These are phyloP conservation scores for Colletotrichum sp. DNA, from an alignment of 2,329 filamentous ascomycete genomes.

Conservation along the genomic window DNA sequence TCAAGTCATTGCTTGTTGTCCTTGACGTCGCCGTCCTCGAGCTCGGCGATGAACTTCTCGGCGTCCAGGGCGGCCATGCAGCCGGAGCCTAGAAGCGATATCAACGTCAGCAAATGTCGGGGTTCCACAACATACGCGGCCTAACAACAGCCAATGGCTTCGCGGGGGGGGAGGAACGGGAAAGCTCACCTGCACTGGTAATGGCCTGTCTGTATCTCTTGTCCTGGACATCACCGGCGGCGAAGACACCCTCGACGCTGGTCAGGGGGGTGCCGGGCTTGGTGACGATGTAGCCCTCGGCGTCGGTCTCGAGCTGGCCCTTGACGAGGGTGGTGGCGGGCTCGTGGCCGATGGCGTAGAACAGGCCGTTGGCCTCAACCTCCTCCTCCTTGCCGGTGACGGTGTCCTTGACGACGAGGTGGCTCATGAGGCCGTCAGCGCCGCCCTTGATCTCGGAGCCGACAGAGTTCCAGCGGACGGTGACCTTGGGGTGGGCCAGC, in stretches of 20 bases:
- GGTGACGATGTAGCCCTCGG: constrained; percentile 90
- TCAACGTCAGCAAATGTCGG: constrained; percentile 20
- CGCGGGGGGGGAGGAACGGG: neutral
- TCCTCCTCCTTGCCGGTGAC: constrained; percentile 78
- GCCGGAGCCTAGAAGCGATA: constrained; percentile 70
- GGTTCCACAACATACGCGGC: neutral
- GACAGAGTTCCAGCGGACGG: constrained; percentile 83
- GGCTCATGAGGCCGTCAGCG: constrained; percentile 85
- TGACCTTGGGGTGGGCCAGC: constrained; percentile 85
- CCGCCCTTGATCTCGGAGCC: constrained; percentile 87
- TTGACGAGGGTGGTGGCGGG: constrained; percentile 91
- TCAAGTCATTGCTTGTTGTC: constrained; percentile 23
- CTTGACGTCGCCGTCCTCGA: constrained; percentile 53
- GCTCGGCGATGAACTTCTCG: constrained; percentile 88
- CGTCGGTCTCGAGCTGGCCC: constrained; percentile 86
- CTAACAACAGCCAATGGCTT: neutral
- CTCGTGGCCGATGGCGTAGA: constrained; percentile 97
- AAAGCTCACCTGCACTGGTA: constrained; percentile 86
- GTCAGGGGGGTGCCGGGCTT: constrained; percentile 88
- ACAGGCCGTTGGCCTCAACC: constrained; percentile 89
- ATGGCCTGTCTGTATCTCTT: constrained; percentile 98
- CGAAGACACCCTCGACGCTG: constrained; percentile 90
- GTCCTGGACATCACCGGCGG: constrained; percentile 97
- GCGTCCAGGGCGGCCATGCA: constrained; percentile 96
- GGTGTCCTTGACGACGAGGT: constrained; percentile 82